Base-by-base conservation (phyloP, 139 green algal genomes). In the Diplosphaera chodatii region DNA sequence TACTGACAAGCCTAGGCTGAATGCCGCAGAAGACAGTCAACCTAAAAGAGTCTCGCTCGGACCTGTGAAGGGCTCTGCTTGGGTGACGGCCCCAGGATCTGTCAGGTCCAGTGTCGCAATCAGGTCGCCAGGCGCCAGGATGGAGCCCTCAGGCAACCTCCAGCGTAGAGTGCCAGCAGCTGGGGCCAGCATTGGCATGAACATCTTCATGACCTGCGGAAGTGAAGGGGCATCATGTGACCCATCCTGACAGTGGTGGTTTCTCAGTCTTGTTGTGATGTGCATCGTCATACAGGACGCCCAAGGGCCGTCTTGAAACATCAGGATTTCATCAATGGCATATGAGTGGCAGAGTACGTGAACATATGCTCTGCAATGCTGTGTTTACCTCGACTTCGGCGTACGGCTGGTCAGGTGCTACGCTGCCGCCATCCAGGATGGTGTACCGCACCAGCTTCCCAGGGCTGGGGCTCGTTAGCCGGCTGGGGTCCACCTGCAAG, bases 361-460 rank as follows among this genome's bases (percentile, higher is more conserved):
- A n/a, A n/a, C n/a, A n/a, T n/a, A n/a, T n/a, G n/a, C n/a, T n/a
- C n/a, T n/a, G n/a, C n/a, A n/a, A n/a, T 68, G 64, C 40, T 71
- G 28, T 20, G 10, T 48, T 23, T 28, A 75, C 74, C 77, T 90
- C 87, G n/a, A 94, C 72, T 76, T 96, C 91, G 16, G 89, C 91
- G 71, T 93, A 97, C 1, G 90, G 74, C 67, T 87, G 70, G 74
- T 91, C 87, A 8, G 77, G 62, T 18, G 77, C 71, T 22, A 97
- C 82, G 59, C 88, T 78, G 2, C 41, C 74, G 33, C 89, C 90
- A 56, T 93, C 81, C 3, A 85, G 71, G 64, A 96, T 83, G 41
- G 97, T 82, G 74, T 88, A 87, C 23, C 91, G 82, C 48, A 93
- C 77, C 25, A 96, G 88, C 84, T 95, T 96, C 69, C 91, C 91